Conservation (phyloP, 768 basidiomycete species). For the Scleroderma citrinum region DNA sequence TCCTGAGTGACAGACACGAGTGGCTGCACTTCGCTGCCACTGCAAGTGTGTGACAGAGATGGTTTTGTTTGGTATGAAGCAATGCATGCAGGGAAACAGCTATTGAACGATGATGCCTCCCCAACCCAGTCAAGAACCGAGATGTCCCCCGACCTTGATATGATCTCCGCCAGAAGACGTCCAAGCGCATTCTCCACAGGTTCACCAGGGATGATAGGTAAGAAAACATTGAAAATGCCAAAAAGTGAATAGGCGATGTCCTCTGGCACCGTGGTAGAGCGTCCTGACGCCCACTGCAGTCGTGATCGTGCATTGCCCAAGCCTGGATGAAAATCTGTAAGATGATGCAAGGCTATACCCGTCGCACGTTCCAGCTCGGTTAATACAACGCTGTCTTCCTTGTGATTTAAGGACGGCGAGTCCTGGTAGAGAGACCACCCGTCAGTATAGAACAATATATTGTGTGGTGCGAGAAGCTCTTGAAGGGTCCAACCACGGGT, state of each 20-base stretch:
- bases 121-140: too few relatives aligned
- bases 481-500: too few relatives aligned
- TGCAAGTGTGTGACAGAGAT: background rate
- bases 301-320: too few relatives aligned
- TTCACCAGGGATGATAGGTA: constrained; percentile 4
- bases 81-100: background rate
- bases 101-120: background rate
- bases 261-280: background rate
- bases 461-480: constrained; percentile 1
- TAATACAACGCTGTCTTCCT: background rate
- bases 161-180: too few relatives aligned
- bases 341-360: too few relatives aligned
- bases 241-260: constrained; percentile 4
- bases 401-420: background rate
- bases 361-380: too few relatives aligned
- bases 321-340: too few relatives aligned
- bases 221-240: background rate
- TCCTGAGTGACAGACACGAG: too few relatives aligned
- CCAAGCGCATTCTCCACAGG: too few relatives aligned
- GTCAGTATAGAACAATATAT: background rate
- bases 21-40: too few relatives aligned
- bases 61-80: background rate
- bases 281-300: too few relatives aligned
- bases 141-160: too few relatives aligned
- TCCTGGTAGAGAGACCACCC: constrained; percentile 1